These are phyloP conservation scores for Euphrasia confusa DNA, from an alignment of 257 asterid species.

Conservation along the genomic window DNA sequence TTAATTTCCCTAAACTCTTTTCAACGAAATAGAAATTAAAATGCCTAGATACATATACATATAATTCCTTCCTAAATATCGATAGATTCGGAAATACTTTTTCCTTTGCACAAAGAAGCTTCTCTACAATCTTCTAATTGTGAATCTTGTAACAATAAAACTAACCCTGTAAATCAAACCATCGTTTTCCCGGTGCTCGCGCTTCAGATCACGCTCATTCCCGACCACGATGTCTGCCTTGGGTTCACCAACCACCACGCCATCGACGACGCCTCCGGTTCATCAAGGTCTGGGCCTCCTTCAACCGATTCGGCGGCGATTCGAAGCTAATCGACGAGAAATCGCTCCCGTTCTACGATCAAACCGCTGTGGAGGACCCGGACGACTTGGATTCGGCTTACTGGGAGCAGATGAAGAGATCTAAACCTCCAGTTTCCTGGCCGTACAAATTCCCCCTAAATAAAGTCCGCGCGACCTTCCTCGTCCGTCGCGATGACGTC, in stretches of 20 bases:
- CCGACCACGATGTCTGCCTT: slow-evolving; percentile 35
- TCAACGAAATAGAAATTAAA: too few relatives aligned
- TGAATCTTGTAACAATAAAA: too few relatives aligned
- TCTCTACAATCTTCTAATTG: too few relatives aligned
- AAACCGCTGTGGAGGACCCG: slow-evolving; percentile 32
- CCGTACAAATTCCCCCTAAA: slow-evolving; percentile 24
- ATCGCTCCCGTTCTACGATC: slow-evolving; percentile 33
- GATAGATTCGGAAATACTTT: too few relatives aligned
- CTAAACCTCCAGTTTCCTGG: slow-evolving; percentile 20
- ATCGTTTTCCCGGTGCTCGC: slow-evolving; percentile 29
- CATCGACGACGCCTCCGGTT: slow-evolving; percentile 41
- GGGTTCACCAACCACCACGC: slow-evolving; percentile 42
- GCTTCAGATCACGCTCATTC: slow-evolving; percentile 40
- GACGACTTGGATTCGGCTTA: slow-evolving; percentile 24
- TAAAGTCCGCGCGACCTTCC: slow-evolving; percentile 40
- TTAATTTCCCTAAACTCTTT: too few relatives aligned
- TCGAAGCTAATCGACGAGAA: slow-evolving; percentile 27
- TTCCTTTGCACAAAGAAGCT: too few relatives aligned
- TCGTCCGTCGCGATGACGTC: slow-evolving; percentile 26
- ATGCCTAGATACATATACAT: too few relatives aligned
- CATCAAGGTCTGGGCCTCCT: slow-evolving; percentile 38
- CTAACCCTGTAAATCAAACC: not conserved
- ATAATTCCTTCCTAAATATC: too few relatives aligned
- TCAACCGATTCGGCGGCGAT: slow-evolving; percentile 34
- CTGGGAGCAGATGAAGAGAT: slow-evolving; percentile 27